Evolutionary conservation across 768 basidiomycete species (phyloP).

Genomic region (Dentipellis fragilis): DNA sequence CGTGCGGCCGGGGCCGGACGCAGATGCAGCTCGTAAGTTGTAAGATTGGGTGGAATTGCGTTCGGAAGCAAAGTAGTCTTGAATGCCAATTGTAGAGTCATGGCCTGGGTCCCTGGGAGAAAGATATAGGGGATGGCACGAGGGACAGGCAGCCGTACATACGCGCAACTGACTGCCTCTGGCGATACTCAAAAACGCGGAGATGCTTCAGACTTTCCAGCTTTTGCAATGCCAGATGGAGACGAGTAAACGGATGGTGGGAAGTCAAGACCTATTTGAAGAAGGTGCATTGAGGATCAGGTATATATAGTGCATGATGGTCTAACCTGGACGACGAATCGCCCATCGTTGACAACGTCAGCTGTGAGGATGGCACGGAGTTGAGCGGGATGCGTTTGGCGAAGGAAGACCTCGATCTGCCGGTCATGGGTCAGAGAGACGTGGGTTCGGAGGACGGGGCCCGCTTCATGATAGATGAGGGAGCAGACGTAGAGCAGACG

Average conservation of each 20-base stretch:
- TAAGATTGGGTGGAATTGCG: background rate
- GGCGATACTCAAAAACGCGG: slow-evolving; percentile 25
- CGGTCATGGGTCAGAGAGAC: slow-evolving; percentile 28
- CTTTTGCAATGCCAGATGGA: slow-evolving; percentile 21
- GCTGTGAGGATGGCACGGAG: slow-evolving; percentile 21
- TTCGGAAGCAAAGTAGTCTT: background rate
- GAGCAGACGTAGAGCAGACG: slow-evolving; percentile 23
- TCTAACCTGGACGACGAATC: slow-evolving; percentile 16
- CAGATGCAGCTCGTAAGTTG: slow-evolving; percentile 15
- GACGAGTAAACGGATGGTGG: slow-evolving; percentile 20
- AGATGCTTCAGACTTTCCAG: slow-evolving; percentile 19
- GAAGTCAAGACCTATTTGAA: background rate
- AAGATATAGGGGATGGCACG: background rate
- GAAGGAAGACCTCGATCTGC: slow-evolving; percentile 23
- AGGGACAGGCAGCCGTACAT: background rate
- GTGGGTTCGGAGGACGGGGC: slow-evolving; percentile 20
- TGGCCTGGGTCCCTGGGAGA: background rate
- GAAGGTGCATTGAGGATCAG: background rate
- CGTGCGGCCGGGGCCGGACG: slow-evolving; percentile 18
- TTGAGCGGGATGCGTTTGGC: slow-evolving; percentile 12
- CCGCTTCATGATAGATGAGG: slow-evolving; percentile 23
- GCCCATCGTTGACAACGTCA: slow-evolving; percentile 32
- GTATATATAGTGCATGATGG: background rate
- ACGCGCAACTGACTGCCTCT: slow-evolving; percentile 13
- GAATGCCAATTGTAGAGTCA: background rate